A percentile compares a stretch with the other conserved stretches of the same genome.
Conservation (phyloP, 2,329 filamentous ascomycete genomes). For the Exophiala aquamarina region DNA sequence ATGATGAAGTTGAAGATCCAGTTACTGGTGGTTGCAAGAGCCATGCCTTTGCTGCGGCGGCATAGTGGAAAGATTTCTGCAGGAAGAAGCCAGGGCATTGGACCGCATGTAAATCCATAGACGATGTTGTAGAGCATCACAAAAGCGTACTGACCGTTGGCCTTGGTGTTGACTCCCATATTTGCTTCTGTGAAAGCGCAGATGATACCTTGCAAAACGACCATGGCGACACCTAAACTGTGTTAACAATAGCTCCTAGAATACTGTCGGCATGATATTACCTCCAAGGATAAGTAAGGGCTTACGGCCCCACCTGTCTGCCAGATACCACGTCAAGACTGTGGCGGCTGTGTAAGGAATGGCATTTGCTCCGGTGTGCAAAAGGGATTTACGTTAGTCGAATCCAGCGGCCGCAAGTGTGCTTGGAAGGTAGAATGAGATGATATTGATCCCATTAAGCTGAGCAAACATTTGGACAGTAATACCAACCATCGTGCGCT, state of each 20-base stretch:
- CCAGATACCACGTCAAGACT: conserved; percentile 40
- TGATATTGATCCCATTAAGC: conserved; percentile 49
- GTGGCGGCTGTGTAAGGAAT: conserved; percentile 43
- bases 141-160: conserved; percentile 66
- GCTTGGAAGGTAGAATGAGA: conserved; percentile 48
- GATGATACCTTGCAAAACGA: conserved; percentile 30
- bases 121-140: conserved; percentile 74
- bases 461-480: conserved; percentile 47
- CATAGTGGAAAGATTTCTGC: conserved; percentile 61
- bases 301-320: conserved; percentile 42
- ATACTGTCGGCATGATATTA: too few relatives aligned
- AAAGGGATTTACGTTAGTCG: conserved; percentile 38
- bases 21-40: conserved; percentile 10
- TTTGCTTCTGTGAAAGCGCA: conserved; percentile 59
- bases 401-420: conserved; percentile 39
- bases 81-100: conserved; percentile 63
- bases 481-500: conserved; percentile 44
- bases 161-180: conserved; percentile 40
- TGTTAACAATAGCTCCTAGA: too few relatives aligned
- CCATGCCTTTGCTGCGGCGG: conserved; percentile 8
- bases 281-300: conserved; percentile 33
- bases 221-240: conserved; percentile 1
- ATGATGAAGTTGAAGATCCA: conserved; percentile 60
- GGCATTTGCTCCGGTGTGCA: conserved; percentile 43
- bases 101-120: conserved; percentile 70